Percentiles rank a stretch among this genome's conserved stretches.
Evolutionary conservation across 306 rosid genomes (phyloP).

Genomic region (Argentina anserina): DNA sequence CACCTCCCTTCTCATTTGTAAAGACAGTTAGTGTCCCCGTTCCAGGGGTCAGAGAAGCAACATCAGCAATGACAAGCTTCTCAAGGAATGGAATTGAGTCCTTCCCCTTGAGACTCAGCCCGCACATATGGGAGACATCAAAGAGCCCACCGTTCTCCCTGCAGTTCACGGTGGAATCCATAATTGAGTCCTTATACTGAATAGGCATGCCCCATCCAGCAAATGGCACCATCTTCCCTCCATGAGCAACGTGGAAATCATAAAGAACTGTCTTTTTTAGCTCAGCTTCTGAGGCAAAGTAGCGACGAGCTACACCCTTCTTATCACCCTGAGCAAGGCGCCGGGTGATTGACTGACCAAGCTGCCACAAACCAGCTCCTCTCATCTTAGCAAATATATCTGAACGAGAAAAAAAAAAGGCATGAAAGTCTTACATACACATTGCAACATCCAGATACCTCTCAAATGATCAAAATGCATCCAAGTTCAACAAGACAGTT

Average conservation of each 20-base stretch:
- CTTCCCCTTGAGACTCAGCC: conserved; percentile 88
- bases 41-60: conserved; percentile 71
- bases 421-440: background rate
- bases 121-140: conserved; percentile 93
- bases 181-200: conserved; percentile 92
- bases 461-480: background rate
- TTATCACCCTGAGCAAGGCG: conserved; percentile 72
- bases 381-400: conserved; percentile 13
- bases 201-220: conserved; percentile 99
- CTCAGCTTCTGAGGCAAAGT: conserved; percentile 67
- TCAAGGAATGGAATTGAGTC: conserved; percentile 70
- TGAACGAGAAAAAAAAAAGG: background rate
- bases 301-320: conserved; percentile 71
- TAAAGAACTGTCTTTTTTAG: conserved; percentile 75
- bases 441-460: background rate
- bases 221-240: conserved; percentile 97
- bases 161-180: conserved; percentile 85
- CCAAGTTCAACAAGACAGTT: background rate
- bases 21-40: conserved; percentile 81
- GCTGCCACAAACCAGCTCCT: conserved; percentile 18
- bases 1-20: conserved; percentile 93
- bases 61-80: conserved; percentile 87
- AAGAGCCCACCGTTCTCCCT: conserved; percentile 78
- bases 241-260: conserved; percentile 81
- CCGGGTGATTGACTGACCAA: conserved; percentile 79